Conservation (phyloP, 2,329 filamentous ascomycete genomes). For the Fusarium solani-melongenae region DNA sequence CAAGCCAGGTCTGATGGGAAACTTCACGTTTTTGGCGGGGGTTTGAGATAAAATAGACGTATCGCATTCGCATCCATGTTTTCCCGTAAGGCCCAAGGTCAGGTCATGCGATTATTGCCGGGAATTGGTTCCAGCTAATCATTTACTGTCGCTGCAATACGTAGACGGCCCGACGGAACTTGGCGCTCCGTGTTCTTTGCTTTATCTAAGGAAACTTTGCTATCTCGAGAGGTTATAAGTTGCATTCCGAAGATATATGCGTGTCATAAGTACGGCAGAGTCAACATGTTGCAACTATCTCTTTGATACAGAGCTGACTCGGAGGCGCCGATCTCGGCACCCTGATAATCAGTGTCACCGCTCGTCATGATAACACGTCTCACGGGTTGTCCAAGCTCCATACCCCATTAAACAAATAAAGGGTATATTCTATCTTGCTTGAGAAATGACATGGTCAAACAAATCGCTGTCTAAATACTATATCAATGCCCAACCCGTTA, state of each 20-base stretch:
- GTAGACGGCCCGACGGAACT: background rate
- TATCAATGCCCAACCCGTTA: background rate
- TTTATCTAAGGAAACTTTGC: background rate
- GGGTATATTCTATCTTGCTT: constrained; percentile 13
- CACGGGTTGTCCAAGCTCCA: background rate
- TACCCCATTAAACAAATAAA: background rate
- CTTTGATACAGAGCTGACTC: background rate
- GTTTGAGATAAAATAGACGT: constrained; percentile 23
- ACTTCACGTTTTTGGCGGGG: constrained; percentile 1
- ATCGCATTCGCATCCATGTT: constrained; percentile 22
- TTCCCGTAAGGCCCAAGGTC: constrained; percentile 2
- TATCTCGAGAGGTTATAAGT: background rate
- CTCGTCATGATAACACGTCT: background rate
- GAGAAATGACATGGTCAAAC: background rate
- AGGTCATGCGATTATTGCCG: constrained; percentile 37
- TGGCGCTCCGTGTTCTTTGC: background rate
- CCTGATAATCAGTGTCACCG: background rate
- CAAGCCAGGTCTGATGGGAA: background rate
- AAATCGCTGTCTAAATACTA: background rate
- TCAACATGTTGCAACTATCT: background rate
- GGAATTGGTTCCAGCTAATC: constrained; percentile 26
- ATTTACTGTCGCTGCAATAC: constrained; percentile 6
- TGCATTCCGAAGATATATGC: background rate
- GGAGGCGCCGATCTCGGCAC: background rate
- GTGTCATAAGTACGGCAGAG: background rate